Percentiles rank a stretch among this genome's conserved stretches.
phyloP scores from a whole-genome alignment of 805 yeast genomes.

The Saturnispora besseyi region DNA sequence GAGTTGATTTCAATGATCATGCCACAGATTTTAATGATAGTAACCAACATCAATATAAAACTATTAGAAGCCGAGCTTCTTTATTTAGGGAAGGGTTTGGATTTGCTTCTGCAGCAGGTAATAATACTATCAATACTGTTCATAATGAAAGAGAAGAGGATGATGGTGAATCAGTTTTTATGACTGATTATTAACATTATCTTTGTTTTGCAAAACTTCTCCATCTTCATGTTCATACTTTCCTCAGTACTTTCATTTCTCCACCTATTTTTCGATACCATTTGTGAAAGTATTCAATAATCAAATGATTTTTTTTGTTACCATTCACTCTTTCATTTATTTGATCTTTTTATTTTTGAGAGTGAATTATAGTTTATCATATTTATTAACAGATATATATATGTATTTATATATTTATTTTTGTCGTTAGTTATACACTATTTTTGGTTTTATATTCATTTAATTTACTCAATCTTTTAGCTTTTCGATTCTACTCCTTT shows the following conservation, averaged over 20 bases:
- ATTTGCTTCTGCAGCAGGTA: neutral
- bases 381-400: too few relatives aligned
- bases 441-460: too few relatives aligned
- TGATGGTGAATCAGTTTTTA: constrained; percentile 1
- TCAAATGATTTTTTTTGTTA: too few relatives aligned
- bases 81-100: neutral
- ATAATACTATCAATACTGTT: neutral
- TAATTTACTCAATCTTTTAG: too few relatives aligned
- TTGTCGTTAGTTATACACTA: too few relatives aligned
- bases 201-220: neutral
- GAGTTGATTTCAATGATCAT: neutral
- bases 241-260: too few relatives aligned
- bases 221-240: neutral
- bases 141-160: neutral
- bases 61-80: neutral
- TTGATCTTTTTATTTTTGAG: too few relatives aligned
- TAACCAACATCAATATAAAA: neutral
- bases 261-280: neutral
- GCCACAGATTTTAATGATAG: neutral
- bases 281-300: too few relatives aligned
- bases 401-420: too few relatives aligned
- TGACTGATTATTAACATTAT: neutral
- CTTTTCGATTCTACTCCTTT: too few relatives aligned
- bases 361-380: too few relatives aligned
- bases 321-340: too few relatives aligned